Evolutionary conservation across 441 rosid genomes (phyloP).

Genomic region (Euphorbia schlechtendalii): DNA sequence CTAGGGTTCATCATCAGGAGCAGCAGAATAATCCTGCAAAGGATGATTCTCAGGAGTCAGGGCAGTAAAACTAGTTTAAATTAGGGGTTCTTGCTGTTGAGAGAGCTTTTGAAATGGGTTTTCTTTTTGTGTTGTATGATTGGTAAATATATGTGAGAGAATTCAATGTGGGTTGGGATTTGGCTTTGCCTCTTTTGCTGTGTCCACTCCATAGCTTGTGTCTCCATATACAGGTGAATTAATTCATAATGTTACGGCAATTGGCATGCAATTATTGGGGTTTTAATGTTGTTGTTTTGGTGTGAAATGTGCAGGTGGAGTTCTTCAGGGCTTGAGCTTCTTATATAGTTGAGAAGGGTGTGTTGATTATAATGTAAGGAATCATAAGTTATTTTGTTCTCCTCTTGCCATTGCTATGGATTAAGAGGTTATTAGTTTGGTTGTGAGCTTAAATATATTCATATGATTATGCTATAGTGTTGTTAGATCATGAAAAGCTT

Average conservation of each 20-base stretch:
- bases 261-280: constrained; percentile 13
- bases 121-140: constrained; percentile 39
- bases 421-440: constrained; percentile 36
- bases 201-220: constrained; percentile 28
- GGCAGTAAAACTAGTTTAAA: constrained; percentile 35
- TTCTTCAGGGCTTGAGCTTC: constrained; percentile 38
- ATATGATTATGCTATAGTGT: constrained; percentile 17
- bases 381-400: constrained; percentile 32
- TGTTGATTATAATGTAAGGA: constrained; percentile 40
- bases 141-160: constrained; percentile 24
- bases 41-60: constrained; percentile 83
- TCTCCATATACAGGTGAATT: constrained; percentile 42
- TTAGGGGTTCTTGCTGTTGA: constrained; percentile 27
- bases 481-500: constrained; percentile 18
- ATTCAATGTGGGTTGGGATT: constrained; percentile 32
- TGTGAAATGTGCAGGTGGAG: constrained; percentile 49
- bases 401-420: constrained; percentile 25
- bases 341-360: constrained; percentile 52
- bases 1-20: constrained; percentile 42
- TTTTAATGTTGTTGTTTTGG: constrained; percentile 18
- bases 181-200: constrained; percentile 28
- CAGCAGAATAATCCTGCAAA: constrained; percentile 52
- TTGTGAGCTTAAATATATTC: constrained; percentile 26
- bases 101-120: constrained; percentile 19
- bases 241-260: not conserved